phyloP scores from a whole-genome alignment of 2,329 filamentous ascomycete genomes.

The Cladosporium velox region DNA sequence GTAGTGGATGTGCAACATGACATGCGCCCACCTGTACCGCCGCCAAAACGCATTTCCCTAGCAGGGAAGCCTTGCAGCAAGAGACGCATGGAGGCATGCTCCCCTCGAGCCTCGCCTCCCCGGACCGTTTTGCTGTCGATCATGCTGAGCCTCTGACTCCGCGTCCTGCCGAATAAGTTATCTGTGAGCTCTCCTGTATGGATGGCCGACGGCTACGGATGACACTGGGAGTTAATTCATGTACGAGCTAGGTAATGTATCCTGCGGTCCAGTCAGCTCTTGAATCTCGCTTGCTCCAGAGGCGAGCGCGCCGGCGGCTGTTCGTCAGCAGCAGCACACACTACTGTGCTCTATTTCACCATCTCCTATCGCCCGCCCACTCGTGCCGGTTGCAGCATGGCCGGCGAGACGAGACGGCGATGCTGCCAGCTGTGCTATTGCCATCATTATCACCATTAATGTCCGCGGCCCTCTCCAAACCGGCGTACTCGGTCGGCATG shows the following conservation, averaged over 20 bases:
- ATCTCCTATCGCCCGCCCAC: background rate
- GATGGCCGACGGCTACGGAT: background rate
- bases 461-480: background rate
- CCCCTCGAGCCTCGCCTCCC: slow-evolving; percentile 1
- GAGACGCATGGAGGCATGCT: background rate
- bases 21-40: background rate
- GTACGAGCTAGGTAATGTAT: background rate
- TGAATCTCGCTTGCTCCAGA: slow-evolving; percentile 15
- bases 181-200: background rate
- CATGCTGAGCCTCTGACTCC: background rate
- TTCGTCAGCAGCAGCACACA: slow-evolving; percentile 5
- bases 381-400: background rate
- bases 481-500: slow-evolving; percentile 1
- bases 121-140: slow-evolving; percentile 1
- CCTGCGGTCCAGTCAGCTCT: background rate
- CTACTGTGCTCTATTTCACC: background rate
- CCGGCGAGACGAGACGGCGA: background rate
- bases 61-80: slow-evolving; percentile 12
- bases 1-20: background rate
- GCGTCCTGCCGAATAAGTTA: background rate
- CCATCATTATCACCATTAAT: background rate
- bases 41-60: slow-evolving; percentile 2
- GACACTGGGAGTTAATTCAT: background rate
- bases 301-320: background rate
- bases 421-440: slow-evolving; percentile 2